Base-by-base conservation (phyloP, 108 stramenopile species). In the Nannochloropsis gaditana region DNA sequence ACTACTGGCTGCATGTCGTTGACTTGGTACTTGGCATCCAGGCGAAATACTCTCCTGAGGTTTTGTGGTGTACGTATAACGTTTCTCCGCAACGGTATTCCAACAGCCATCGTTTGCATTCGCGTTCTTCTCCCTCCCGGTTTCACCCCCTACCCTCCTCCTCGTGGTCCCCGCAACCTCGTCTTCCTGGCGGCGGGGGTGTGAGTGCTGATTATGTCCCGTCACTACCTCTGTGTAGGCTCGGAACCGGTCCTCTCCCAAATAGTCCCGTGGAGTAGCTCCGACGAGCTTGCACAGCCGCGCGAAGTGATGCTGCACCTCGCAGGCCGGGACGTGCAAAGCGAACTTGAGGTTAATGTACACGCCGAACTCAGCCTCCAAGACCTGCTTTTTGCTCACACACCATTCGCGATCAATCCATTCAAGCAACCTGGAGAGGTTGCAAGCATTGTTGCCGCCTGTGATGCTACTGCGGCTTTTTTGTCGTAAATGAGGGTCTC, bases 311-410 rank as follows among this genome's bases (percentile, higher is more conserved):
- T 83, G 44, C 43, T 44, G 82, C 42, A 89, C 44, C 21, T 89
- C 83, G 44, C 87, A 79, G 41, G 85, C 85, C 3, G 89, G 88
- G n/a, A 86, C 88, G 83, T 90, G 90, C 21, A 90, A 42, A 44
- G 42, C 9, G 86, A 90, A 90, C 31, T 42, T 44, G 45, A 90
- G 85, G 44, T 89, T 83, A 4, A 89, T 84, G n/a, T 86, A 83
- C 45, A 88, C 90, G 11, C 90, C 90, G 84, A 90, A 90, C 85
- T 90, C 90, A 2, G 90, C 90, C 45, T 89, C 88, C 31, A 87
- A 80, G 42, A 90, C 83, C 17, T 83, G 87, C 80, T 84, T 87
- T 80, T 84, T 84, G 87, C 80, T 84, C 44, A 87, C 87, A 50
- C 73, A 21, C 44, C 44, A 79, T 19, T 79, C 44, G 6, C 47